Base-by-base conservation (phyloP, 164 flowering plant genomes). In the Cinnamomum micranthum region DNA sequence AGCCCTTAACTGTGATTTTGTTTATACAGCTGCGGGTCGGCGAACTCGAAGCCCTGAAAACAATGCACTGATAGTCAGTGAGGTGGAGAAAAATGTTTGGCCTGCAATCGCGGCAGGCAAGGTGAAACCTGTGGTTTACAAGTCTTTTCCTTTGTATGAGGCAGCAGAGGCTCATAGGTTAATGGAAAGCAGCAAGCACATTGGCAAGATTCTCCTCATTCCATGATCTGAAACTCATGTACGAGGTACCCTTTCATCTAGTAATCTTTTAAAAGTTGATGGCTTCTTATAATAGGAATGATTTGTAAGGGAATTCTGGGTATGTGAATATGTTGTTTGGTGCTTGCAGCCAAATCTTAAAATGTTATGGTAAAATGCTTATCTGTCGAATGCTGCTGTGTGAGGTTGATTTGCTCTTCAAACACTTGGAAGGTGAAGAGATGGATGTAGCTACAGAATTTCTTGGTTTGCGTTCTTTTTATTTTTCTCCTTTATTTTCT, bases 21-120 rank as follows among this genome's bases (percentile, higher is more conserved):
- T 20, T 27, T 72, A 24, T 14, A 14, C 88, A 95, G 98, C 87
- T 55, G 97, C 98, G 35, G 94, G 95, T 10, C 77, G 93, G 84
- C 82, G 94, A 62, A 69, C 62, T 25, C 85, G 97, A 85, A 89
- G 76, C 70, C 50, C 52, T 58, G 97, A 93, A 74, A 91, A 88
- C 84, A 93, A 95, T 82, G 91, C 91, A 22, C 59, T 1, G 55
- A 90, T 92, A 74, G 94, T 91, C 4, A 84, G 72, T 17, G 97
- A 95, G 74, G 97, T 95, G 68, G 97, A 91, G 88, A 87, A 93
- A 86, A 83, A 89, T 78, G 95, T 91, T 47, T 95, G 98, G 97
- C 97, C 97, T 10, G 97, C 93, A 68, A 87, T 95, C 10, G 85
- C 74, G 11, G 86, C 79, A 1, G 93, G 94, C 4, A 86, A 88